phyloP scores from a whole-genome alignment of 2,329 filamentous ascomycete genomes.

The Fusarium tricinctum region DNA sequence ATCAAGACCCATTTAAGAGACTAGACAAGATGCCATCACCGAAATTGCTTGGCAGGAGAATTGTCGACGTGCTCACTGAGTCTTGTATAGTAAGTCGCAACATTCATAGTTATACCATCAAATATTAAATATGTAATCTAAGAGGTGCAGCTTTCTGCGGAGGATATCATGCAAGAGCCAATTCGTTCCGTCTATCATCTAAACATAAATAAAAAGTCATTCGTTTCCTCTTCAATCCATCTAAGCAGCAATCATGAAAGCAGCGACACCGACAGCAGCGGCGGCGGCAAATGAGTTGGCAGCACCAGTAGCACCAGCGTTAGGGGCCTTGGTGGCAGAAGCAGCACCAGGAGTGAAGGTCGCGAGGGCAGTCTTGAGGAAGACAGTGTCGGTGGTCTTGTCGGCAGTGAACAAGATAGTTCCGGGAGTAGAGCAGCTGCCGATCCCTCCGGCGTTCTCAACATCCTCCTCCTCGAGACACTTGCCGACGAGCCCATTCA shows the following conservation, averaged over 20 bases:
- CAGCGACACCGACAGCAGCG: constrained; percentile 25
- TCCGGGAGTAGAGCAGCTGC: constrained; percentile 17
- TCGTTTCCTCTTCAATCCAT: neutral
- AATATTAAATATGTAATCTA: constrained; percentile 4
- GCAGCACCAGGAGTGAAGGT: neutral
- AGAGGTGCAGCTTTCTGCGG: constrained; percentile 4
- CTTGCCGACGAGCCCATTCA: constrained; percentile 13
- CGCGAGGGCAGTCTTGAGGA: constrained; percentile 14
- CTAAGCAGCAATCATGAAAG: constrained; percentile 23
- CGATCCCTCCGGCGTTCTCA: neutral
- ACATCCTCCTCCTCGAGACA: constrained; percentile 12
- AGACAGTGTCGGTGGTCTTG: constrained; percentile 27
- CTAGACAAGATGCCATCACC: too few relatives aligned
- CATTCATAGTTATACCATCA: neutral
- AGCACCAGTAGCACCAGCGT: constrained; percentile 9
- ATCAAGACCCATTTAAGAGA: too few relatives aligned
- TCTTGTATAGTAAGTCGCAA: too few relatives aligned
- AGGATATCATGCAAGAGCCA: constrained; percentile 33
- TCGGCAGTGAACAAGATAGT: constrained; percentile 26
- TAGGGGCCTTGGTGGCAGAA: neutral
- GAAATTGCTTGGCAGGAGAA: too few relatives aligned
- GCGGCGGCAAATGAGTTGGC: constrained; percentile 12
- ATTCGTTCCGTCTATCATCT: constrained; percentile 3
- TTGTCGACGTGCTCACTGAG: too few relatives aligned
- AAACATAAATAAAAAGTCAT: neutral